Conservation (phyloP, 1,139 yeast genomes). For the Nakaseomyces kungkrabaensis region DNA sequence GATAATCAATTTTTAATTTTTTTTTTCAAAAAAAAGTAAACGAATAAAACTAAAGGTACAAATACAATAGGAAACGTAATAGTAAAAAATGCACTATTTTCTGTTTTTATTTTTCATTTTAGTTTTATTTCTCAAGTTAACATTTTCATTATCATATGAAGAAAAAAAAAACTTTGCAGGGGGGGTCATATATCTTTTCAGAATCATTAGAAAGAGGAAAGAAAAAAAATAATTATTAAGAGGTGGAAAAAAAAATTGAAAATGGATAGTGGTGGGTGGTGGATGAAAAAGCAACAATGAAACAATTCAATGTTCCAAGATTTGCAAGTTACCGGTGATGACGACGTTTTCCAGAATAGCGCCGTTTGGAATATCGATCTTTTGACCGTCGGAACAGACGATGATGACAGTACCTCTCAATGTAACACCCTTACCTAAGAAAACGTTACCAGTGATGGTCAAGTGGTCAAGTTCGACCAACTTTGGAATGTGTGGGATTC, state of each 20-base stretch:
- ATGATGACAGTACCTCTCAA: slow-evolving; percentile 95
- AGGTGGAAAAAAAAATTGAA: background rate
- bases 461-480: slow-evolving; percentile 93
- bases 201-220: background rate
- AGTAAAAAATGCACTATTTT: too few species aligned
- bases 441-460: slow-evolving; percentile 94
- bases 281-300: too few species aligned
- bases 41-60: background rate
- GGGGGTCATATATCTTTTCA: background rate
- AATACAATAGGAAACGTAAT: background rate
- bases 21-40: background rate
- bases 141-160: too few species aligned
- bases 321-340: slow-evolving; percentile 91
- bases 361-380: slow-evolving; percentile 95
- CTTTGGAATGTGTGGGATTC: slow-evolving; percentile 93
- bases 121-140: too few species aligned
- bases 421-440: slow-evolving; percentile 79
- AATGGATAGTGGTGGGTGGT: background rate
- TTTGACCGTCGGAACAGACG: slow-evolving; percentile 95
- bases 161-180: too few species aligned
- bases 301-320: slow-evolving; percentile 64
- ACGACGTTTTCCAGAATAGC: slow-evolving; percentile 90
- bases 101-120: too few species aligned
- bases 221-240: background rate
- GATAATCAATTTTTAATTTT: background rate